These are phyloP conservation scores for Scopulariopsis brevicaulis DNA, from an alignment of 2,329 filamentous ascomycete species.

Conservation along the genomic window DNA sequence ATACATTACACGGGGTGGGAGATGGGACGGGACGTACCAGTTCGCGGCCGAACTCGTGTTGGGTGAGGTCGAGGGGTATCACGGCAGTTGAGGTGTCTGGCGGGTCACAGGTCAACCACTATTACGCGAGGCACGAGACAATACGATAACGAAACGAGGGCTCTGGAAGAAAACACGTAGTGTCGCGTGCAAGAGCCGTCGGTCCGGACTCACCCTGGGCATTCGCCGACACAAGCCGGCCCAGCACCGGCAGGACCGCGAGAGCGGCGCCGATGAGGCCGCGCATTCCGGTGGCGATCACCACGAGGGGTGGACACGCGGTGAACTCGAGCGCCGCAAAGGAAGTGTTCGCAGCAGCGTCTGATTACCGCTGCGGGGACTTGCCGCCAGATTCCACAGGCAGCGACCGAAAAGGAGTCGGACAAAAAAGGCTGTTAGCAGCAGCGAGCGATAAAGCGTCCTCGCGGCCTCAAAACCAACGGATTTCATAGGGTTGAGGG, in stretches of 20 bases:
- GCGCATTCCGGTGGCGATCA: constrained; percentile 3
- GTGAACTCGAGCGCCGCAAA: neutral
- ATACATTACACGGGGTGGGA: neutral
- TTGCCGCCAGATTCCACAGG: neutral
- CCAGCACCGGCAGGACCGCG: neutral
- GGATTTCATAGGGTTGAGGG: neutral
- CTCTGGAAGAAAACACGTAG: neutral
- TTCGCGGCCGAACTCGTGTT: constrained; percentile 1
- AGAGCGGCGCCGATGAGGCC: neutral
- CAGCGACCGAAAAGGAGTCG: neutral
- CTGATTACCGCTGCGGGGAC: neutral
- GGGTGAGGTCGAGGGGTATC: constrained; percentile 4
- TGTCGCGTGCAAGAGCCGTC: neutral
- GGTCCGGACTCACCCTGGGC: constrained; percentile 1
- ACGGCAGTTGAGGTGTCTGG: constrained; percentile 2
- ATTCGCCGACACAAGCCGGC: neutral
- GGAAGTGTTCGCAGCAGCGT: neutral
- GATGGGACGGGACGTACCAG: constrained; percentile 2
- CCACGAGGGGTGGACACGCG: neutral
- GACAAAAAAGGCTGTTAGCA: neutral
- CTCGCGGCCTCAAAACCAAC: neutral
- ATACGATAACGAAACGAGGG: neutral
- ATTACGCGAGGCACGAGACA: neutral
- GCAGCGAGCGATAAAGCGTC: neutral
- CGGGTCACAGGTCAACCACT: neutral